A percentile compares a stretch with the other conserved stretches of the same genome.
phyloP scores from a whole-genome alignment of 2,329 filamentous ascomycete species.

The Neofusicoccum ribis region DNA sequence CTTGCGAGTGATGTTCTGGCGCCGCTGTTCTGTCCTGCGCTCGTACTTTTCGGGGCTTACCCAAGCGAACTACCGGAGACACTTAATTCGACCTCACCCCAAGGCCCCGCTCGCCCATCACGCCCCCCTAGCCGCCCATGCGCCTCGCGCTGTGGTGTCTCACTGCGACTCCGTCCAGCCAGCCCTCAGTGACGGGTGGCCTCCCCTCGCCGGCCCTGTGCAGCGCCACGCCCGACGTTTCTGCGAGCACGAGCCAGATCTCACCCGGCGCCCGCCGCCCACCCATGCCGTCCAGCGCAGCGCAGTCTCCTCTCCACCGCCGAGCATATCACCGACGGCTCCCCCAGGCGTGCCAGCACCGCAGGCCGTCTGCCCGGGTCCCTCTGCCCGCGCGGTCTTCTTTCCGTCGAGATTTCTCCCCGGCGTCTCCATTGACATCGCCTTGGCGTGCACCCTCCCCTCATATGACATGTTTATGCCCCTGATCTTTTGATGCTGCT shows the following conservation, averaged over 20 bases:
- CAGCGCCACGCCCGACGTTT: not conserved
- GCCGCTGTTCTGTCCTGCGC: slow-evolving; percentile 18
- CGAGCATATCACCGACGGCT: not conserved
- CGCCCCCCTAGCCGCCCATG: not conserved
- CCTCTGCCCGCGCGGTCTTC: not conserved
- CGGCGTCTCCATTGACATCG: not conserved
- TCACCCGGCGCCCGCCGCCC: not conserved
- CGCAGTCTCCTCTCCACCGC: not conserved
- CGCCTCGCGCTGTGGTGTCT: not conserved
- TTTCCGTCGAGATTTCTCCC: not conserved
- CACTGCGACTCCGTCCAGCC: not conserved
- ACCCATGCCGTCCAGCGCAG: not conserved
- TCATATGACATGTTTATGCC: not conserved
- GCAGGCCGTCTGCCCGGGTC: not conserved
- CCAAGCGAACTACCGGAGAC: slow-evolving; percentile 17
- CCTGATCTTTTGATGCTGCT: not conserved
- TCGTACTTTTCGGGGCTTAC: slow-evolving; percentile 21
- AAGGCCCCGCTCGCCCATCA: not conserved
- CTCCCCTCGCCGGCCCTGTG: not conserved
- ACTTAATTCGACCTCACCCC: slow-evolving; percentile 20
- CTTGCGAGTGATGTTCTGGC: slow-evolving; percentile 19
- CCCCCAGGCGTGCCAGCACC: not conserved
- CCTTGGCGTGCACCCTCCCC: not conserved
- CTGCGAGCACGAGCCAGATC: not conserved
- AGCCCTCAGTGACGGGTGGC: not conserved